Base-by-base conservation (phyloP, 306 rosid species). In the Rosa persica region DNA sequence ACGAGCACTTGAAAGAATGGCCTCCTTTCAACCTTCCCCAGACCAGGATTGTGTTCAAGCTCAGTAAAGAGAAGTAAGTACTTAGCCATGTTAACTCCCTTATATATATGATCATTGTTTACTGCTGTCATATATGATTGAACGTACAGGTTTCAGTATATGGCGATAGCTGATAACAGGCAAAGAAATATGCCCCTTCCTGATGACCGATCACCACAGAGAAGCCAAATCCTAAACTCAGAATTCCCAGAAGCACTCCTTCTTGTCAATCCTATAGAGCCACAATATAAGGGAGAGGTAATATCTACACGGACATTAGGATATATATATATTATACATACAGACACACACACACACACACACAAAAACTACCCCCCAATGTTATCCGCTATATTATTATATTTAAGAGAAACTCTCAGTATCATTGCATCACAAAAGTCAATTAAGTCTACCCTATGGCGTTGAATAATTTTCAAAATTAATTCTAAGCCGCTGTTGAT, bases 111-210 rank as follows among this genome's bases (percentile, higher is more conserved):
- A 15, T 5, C 67, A 12, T 25, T 23, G 4, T 60, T 60, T 23
- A 2, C 62, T 55, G 11, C 27, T 23, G 8, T 19, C 11, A 54
- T 6, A 23, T 60, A 60, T 60, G 67, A 23, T 25, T 60, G 17
- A 4, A 23, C 6, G 38, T 11, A n/a, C 66, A 93, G 98, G 94
- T 94, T 94, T 81, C 92, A 81, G 30, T 94, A 92, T 78, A 92
- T 94, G 98, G 89, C 77, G 47, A 20, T 92, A 77, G 93, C 89
- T 0, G 97, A 92, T 76, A 58, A 92, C 42, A 89, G 97, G 40
- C 97, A 90, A 61, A 89, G 98, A 77, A 86, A 57, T 81, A 94
- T 94, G 98, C 98, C 98, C 2, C 84, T 88, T 66, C 96, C 98
- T 0, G 98, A 92, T 19, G 98, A 94, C 36, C 90, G 98, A 3